phyloP scores from a whole-genome alignment of 176 grass and related monocot genomes.

The Lolium multiflorum region DNA sequence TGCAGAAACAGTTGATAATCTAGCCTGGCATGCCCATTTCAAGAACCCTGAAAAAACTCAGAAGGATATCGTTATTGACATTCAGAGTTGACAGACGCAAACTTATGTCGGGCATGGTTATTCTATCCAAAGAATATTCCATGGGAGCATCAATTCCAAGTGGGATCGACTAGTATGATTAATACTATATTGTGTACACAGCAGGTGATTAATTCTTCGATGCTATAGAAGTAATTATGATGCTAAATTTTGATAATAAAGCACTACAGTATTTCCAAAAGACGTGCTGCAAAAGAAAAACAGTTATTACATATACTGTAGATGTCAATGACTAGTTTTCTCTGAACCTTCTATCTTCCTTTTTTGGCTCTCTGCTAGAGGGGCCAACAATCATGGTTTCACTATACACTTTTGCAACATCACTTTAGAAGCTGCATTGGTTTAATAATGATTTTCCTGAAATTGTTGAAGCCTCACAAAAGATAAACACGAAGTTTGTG shows the following conservation, averaged over 20 bases:
- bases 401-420: background rate
- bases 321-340: conserved; percentile 9
- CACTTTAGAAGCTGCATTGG: background rate
- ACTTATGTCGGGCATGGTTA: background rate
- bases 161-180: background rate
- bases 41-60: conserved; percentile 46
- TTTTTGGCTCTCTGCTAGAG: background rate
- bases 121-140: background rate
- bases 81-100: conserved; percentile 31
- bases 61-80: conserved; percentile 47
- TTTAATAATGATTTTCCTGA: background rate
- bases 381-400: background rate
- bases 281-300: background rate
- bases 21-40: conserved; percentile 68
- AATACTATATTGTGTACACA: conserved; percentile 34
- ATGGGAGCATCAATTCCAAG: conserved; percentile 20
- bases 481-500: background rate
- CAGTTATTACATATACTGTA: background rate
- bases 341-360: background rate
- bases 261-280: background rate
- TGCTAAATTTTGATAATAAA: conserved; percentile 39
- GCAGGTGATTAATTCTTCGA: conserved; percentile 50
- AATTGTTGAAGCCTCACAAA: background rate
- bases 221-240: conserved; percentile 52
- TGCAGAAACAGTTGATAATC: conserved; percentile 51